phyloP scores from a whole-genome alignment of 306 rosid species.

The Inga laurina region DNA sequence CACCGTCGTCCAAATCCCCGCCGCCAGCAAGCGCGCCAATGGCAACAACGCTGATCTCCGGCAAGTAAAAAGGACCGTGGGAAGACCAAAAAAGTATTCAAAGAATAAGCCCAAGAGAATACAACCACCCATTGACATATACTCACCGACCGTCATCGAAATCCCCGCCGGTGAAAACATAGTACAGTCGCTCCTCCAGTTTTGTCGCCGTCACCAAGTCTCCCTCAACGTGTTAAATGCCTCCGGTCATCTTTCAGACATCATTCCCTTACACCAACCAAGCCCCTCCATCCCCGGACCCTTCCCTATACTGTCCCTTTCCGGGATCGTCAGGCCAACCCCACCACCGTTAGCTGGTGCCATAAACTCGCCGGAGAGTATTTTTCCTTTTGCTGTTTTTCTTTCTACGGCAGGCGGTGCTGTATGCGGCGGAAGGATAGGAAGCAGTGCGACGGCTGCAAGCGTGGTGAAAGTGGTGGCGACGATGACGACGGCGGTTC shows the following conservation, averaged over 20 bases:
- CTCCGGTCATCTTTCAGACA: conserved; percentile 50
- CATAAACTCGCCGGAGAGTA: not conserved
- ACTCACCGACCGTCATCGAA: conserved; percentile 31
- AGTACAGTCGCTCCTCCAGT: conserved; percentile 42
- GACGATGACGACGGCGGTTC: too few relatives aligned
- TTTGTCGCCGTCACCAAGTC: conserved; percentile 34
- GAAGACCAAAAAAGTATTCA: conserved; percentile 70
- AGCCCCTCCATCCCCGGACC: conserved; percentile 48
- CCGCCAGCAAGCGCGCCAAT: not conserved
- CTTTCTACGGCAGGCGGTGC: not conserved
- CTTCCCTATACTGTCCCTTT: conserved; percentile 39
- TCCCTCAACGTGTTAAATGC: conserved; percentile 45
- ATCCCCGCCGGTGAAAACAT: conserved; percentile 58
- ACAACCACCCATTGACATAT: not conserved
- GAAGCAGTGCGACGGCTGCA: not conserved
- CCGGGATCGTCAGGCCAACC: conserved; percentile 9
- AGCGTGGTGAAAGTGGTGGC: not conserved
- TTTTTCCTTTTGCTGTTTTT: not conserved
- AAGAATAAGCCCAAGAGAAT: conserved; percentile 57
- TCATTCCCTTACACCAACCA: conserved; percentile 35
- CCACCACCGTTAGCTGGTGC: not conserved
- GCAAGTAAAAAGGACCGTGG: conserved; percentile 45
- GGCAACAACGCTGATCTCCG: not conserved
- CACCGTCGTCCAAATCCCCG: not conserved
- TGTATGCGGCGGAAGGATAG: not conserved